phyloP scores from a whole-genome alignment of 1,284 basidiomycete species.

The Cryptococcus deneoformans region DNA sequence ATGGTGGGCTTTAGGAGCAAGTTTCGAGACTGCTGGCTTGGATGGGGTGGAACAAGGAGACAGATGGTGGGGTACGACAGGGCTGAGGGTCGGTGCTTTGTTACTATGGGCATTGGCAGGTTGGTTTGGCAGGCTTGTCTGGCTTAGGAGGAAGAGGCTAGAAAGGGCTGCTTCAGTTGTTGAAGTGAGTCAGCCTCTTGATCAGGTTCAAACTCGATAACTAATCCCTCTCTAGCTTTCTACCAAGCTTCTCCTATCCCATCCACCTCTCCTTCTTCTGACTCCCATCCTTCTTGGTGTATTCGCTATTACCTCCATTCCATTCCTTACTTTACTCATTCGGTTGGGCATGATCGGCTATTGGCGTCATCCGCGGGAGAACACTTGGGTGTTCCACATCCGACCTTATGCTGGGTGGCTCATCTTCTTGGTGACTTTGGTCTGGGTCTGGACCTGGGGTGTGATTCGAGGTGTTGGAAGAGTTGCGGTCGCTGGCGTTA shows the following conservation, averaged over 20 bases:
- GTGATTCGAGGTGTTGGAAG: slow-evolving; percentile 77
- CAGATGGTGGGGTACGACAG: slow-evolving; percentile 60
- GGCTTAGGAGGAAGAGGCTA: slow-evolving; percentile 59
- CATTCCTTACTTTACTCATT: slow-evolving; percentile 81
- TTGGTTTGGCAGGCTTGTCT: slow-evolving; percentile 68
- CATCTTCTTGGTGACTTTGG: slow-evolving; percentile 62
- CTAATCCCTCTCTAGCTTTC: slow-evolving; percentile 53
- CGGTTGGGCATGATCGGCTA: slow-evolving; percentile 73
- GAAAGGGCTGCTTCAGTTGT: slow-evolving; percentile 63
- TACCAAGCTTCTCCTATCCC: slow-evolving; percentile 68
- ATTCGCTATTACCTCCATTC: slow-evolving; percentile 70
- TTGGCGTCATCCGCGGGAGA: slow-evolving; percentile 49
- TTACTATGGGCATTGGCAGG: slow-evolving; percentile 68
- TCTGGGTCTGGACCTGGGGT: slow-evolving; percentile 91
- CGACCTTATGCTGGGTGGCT: slow-evolving; percentile 78
- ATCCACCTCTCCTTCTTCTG: slow-evolving; percentile 77
- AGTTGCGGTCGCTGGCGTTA: slow-evolving; percentile 73
- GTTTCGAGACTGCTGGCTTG: slow-evolving; percentile 77
- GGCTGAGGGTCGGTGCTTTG: slow-evolving; percentile 72
- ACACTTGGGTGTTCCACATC: slow-evolving; percentile 67
- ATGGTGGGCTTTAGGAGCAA: slow-evolving; percentile 82
- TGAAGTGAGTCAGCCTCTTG: slow-evolving; percentile 48
- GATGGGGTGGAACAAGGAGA: slow-evolving; percentile 67
- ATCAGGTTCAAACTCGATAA: slow-evolving; percentile 13
- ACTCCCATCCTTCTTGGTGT: slow-evolving; percentile 72